Evolutionary conservation across 495 filamentous ascomycete species (phyloP).

Genomic region (Penicillium odoratum): DNA sequence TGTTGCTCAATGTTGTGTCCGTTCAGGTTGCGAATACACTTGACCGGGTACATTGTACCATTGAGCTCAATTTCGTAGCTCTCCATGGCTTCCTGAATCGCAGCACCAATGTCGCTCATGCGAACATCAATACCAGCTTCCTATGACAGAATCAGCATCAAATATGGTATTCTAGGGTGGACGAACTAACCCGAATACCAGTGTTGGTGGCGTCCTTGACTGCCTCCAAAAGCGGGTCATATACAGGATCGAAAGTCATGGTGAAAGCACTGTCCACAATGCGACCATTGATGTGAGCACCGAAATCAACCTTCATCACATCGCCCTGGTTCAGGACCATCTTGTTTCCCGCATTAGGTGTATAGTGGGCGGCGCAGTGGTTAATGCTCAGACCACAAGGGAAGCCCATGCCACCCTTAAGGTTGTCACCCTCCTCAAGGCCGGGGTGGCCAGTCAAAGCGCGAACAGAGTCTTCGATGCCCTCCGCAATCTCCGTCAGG

Average conservation of each 20-base stretch:
- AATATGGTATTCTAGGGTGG: not conserved
- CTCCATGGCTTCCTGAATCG: conserved; percentile 68
- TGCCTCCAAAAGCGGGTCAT: conserved; percentile 60
- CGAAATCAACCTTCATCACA: conserved; percentile 70
- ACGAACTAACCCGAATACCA: conserved; percentile 48
- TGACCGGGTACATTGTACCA: conserved; percentile 76
- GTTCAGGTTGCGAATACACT: conserved; percentile 83
- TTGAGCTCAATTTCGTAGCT: conserved; percentile 64
- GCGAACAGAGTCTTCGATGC: conserved; percentile 62
- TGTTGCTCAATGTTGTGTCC: conserved; percentile 86
- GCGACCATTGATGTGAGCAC: conserved; percentile 63
- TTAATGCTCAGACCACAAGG: conserved; percentile 62
- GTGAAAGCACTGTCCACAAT: conserved; percentile 69
- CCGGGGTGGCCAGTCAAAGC: conserved; percentile 57
- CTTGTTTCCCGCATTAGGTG: conserved; percentile 63
- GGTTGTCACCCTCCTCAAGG: conserved; percentile 56
- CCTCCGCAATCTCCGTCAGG: conserved; percentile 59
- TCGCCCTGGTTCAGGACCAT: conserved; percentile 55
- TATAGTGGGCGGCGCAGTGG: conserved; percentile 62
- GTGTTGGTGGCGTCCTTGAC: conserved; percentile 66
- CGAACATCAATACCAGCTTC: conserved; percentile 63
- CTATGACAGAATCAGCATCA: conserved; percentile 34
- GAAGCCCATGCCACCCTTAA: conserved; percentile 62
- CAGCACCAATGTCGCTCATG: conserved; percentile 59
- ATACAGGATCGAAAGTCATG: conserved; percentile 59